Conservation (phyloP, 768 basidiomycete genomes). For the Glaciozyma antarctica region DNA sequence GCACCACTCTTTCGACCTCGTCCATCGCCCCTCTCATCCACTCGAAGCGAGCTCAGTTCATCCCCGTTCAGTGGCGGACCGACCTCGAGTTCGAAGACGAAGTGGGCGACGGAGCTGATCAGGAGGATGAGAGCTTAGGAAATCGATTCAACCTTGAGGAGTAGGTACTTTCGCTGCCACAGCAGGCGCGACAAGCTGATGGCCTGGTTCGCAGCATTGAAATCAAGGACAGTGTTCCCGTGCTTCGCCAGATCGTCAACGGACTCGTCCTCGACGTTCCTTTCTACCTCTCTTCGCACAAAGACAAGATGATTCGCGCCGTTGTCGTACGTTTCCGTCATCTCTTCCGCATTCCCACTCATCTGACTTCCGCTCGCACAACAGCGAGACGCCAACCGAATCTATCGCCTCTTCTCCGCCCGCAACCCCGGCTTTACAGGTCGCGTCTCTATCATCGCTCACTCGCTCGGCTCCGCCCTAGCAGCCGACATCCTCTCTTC, state of each 20-base stretch:
- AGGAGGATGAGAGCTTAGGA: slow-evolving; percentile 24
- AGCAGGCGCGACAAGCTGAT: too few relatives aligned
- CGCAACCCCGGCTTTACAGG: slow-evolving; percentile 35
- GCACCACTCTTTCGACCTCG: slow-evolving; percentile 22
- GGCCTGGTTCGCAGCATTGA: slow-evolving; percentile 12
- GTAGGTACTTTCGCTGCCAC: too few relatives aligned
- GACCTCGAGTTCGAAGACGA: slow-evolving; percentile 30
- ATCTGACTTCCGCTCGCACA: not conserved
- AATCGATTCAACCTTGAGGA: slow-evolving; percentile 30
- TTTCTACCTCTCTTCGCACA: slow-evolving; percentile 31
- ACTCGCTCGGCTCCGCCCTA: slow-evolving; percentile 30
- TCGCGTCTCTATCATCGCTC: slow-evolving; percentile 33
- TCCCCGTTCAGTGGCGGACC: slow-evolving; percentile 33
- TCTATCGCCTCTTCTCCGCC: slow-evolving; percentile 31
- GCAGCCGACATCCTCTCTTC: slow-evolving; percentile 32
- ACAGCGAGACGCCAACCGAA: slow-evolving; percentile 31
- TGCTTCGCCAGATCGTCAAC: slow-evolving; percentile 28
- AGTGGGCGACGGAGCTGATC: slow-evolving; percentile 15
- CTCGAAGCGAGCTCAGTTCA: slow-evolving; percentile 32
- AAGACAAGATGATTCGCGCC: slow-evolving; percentile 30
- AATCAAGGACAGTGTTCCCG: slow-evolving; percentile 26
- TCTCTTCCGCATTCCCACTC: not conserved
- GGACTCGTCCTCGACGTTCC: slow-evolving; percentile 33
- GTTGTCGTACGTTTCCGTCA: slow-evolving; percentile 15
- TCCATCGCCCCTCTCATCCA: slow-evolving; percentile 19